phyloP scores from a whole-genome alignment of 106 monocot genomes.

The Hemerocallis citrina region DNA sequence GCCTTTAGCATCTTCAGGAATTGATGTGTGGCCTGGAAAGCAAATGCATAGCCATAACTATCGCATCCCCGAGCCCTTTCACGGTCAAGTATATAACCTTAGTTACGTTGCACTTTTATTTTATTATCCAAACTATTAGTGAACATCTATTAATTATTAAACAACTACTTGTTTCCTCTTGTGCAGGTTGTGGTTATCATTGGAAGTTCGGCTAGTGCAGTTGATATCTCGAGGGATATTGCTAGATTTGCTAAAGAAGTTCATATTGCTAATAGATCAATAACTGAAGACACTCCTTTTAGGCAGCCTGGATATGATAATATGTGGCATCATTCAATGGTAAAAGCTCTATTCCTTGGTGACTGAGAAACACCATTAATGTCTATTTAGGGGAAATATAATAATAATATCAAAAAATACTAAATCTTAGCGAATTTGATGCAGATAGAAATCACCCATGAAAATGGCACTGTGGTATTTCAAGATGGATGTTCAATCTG shows the following conservation, averaged over 20 bases:
- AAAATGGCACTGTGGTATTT: constrained; percentile 39
- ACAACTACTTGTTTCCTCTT: background rate
- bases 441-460: constrained; percentile 52
- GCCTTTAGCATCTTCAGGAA: constrained; percentile 55
- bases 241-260: constrained; percentile 75
- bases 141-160: too few relatives aligned
- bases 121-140: too few relatives aligned
- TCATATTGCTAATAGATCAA: constrained; percentile 62
- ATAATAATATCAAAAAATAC: background rate
- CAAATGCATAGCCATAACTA: constrained; percentile 95
- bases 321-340: constrained; percentile 90
- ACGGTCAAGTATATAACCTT: constrained; percentile 20
- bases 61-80: constrained; percentile 73
- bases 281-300: constrained; percentile 12
- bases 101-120: background rate
- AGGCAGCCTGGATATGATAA: constrained; percentile 68
- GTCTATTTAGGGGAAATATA: background rate
- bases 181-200: constrained; percentile 77
- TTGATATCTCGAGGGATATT: constrained; percentile 86
- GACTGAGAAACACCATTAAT: constrained; percentile 7
- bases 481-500: constrained; percentile 32
- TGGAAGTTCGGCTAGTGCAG: constrained; percentile 79
- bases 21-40: constrained; percentile 80
- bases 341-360: constrained; percentile 38
- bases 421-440: background rate